These are phyloP conservation scores for Colletotrichum sp. DNA, from an alignment of 2,329 filamentous ascomycete genomes.

Conservation along the genomic window DNA sequence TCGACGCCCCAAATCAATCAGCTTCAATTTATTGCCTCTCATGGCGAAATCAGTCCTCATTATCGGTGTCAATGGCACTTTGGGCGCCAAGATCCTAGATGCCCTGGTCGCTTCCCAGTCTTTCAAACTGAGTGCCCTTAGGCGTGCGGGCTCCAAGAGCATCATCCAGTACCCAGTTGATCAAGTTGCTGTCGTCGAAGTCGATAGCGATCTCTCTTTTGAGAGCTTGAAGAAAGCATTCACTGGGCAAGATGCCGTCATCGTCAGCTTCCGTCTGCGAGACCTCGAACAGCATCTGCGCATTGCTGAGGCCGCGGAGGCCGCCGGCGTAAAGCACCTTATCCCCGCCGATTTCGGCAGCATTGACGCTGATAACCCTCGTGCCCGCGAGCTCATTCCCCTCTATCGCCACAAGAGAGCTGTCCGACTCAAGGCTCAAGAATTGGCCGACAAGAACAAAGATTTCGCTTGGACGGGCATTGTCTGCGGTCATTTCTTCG, in stretches of 20 bases:
- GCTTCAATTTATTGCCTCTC: not conserved
- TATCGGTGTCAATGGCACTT: conserved; percentile 42
- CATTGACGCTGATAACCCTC: conserved; percentile 37
- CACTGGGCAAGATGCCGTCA: conserved; percentile 39
- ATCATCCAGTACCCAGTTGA: conserved; percentile 21
- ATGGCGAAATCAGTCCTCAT: conserved; percentile 40
- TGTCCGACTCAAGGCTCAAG: conserved; percentile 35
- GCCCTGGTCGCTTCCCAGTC: conserved; percentile 31
- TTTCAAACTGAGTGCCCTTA: conserved; percentile 37
- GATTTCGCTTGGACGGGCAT: conserved; percentile 42
- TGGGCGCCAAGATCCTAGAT: conserved; percentile 36
- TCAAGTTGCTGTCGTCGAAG: conserved; percentile 24
- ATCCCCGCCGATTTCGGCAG: conserved; percentile 47
- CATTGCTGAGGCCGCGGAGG: conserved; percentile 39
- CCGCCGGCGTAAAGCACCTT: conserved; percentile 38
- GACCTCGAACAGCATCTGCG: conserved; percentile 35
- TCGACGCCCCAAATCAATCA: not conserved
- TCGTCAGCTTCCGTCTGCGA: conserved; percentile 37
- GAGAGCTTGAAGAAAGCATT: conserved; percentile 34
- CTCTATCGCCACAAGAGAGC: conserved; percentile 39
- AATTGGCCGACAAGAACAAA: conserved; percentile 25
- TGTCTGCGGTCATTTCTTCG: conserved; percentile 45
- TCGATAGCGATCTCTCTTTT: conserved; percentile 34
- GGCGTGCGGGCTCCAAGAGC: conserved; percentile 36
- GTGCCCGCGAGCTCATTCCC: conserved; percentile 38